A percentile compares a stretch with the other conserved stretches of the same genome.
These are phyloP conservation scores for Phycomyces nitens DNA, from an alignment of 192 early-diverging fungal species.

Conservation along the genomic window DNA sequence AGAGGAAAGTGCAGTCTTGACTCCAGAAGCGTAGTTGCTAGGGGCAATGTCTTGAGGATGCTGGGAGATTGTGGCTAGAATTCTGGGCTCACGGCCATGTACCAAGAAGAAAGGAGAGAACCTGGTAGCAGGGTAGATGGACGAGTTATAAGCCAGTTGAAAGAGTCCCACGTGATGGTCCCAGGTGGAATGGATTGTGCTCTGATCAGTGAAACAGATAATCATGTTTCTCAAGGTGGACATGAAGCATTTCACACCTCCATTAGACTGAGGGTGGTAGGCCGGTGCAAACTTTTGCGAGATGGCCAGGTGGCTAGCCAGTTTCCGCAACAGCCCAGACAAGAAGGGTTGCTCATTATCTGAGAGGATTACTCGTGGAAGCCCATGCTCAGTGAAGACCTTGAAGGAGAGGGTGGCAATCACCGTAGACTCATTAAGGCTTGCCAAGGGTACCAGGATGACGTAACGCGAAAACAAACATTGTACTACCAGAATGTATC, in stretches of 20 bases:
- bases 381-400: not conserved
- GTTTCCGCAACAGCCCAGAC: not conserved
- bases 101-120: no score
- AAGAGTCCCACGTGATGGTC: not conserved
- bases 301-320: not conserved
- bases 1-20: no score
- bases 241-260: constrained; percentile 21
- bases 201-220: not conserved
- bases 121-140: no score
- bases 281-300: not conserved
- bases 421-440: not conserved
- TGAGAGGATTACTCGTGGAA: not conserved
- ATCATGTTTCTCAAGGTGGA: constrained; percentile 15
- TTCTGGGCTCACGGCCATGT: no score
- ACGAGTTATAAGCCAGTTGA: no score
- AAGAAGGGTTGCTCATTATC: not conserved
- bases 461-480: not conserved
- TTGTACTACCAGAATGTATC: not conserved
- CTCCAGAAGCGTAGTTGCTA: no score
- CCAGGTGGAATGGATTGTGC: not conserved
- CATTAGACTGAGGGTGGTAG: constrained; percentile 27
- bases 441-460: not conserved
- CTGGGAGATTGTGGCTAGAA: no score
- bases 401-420: not conserved
- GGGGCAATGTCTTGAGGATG: no score